Conservation (phyloP, 176 grass and related monocot genomes). For the Poa annua region DNA sequence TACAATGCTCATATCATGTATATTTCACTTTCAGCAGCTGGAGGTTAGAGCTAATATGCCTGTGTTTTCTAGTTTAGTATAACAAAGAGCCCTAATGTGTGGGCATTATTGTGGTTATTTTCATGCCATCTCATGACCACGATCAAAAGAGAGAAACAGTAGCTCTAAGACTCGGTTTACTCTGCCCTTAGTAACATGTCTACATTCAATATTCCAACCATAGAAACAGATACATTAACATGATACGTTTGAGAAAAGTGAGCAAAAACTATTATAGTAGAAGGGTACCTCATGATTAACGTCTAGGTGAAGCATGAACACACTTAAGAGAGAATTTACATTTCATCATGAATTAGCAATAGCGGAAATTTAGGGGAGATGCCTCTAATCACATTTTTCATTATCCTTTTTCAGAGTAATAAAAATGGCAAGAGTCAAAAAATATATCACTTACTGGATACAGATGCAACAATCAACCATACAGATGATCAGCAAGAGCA, state of each 20-base stretch:
- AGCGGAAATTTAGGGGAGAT: not conserved
- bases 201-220: not conserved
- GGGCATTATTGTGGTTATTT: not conserved
- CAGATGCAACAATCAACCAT: not conserved
- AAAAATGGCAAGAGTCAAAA: not conserved
- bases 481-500: not conserved
- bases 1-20: not conserved
- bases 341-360: not conserved
- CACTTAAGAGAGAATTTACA: not conserved
- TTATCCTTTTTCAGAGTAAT: not conserved
- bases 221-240: not conserved
- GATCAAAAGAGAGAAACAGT: not conserved
- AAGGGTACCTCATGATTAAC: not conserved
- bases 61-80: not conserved
- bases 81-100: not conserved
- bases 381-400: not conserved
- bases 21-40: not conserved
- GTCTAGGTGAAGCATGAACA: slow-evolving; percentile 1
- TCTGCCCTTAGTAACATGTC: not conserved
- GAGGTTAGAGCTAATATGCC: not conserved
- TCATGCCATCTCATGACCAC: not conserved
- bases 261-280: not conserved
- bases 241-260: too few relatives aligned
- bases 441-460: not conserved
- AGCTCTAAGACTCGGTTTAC: not conserved